Percentiles rank a stretch among this genome's conserved stretches.
These are phyloP conservation scores for Aotearoamyces nothofagi DNA, from an alignment of 2,329 filamentous ascomycete species.

Conservation along the genomic window DNA sequence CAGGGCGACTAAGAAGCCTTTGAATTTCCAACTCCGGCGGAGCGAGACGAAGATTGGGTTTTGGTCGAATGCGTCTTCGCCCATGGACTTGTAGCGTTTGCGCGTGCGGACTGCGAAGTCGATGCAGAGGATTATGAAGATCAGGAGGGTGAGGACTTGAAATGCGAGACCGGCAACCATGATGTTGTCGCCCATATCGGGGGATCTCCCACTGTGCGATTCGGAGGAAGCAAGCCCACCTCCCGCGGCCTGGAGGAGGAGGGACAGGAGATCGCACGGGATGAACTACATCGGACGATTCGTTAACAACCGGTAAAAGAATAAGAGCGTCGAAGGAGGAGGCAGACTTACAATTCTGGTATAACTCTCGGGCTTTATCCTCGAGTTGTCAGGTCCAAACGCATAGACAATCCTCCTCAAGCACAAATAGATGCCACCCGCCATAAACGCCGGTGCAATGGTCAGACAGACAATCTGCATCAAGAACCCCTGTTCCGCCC, in stretches of 20 bases:
- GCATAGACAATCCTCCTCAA: slow-evolving; percentile 32
- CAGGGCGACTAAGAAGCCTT: slow-evolving; percentile 38
- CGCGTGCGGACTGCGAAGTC: slow-evolving; percentile 32
- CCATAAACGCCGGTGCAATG: slow-evolving; percentile 48
- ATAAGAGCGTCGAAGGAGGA: slow-evolving; percentile 11
- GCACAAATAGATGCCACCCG: slow-evolving; percentile 48
- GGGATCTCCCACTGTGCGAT: slow-evolving; percentile 20
- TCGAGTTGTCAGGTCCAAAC: slow-evolving; percentile 32
- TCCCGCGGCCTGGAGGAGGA: slow-evolving; percentile 43
- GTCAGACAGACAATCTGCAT: slow-evolving; percentile 48
- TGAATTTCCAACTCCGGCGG: slow-evolving; percentile 29
- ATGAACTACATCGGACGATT: slow-evolving; percentile 33
- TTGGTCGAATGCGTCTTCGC: slow-evolving; percentile 23
- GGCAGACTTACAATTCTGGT: slow-evolving; percentile 29
- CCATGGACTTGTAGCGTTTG: slow-evolving; percentile 20
- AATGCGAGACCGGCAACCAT: slow-evolving; percentile 49
- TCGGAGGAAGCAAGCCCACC: slow-evolving; percentile 41
- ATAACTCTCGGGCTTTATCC: slow-evolving; percentile 29
- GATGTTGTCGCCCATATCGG: slow-evolving; percentile 36
- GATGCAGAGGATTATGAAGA: slow-evolving; percentile 34
- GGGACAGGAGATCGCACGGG: slow-evolving; percentile 43
- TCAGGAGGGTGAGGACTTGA: slow-evolving; percentile 40
- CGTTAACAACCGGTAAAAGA: slow-evolving; percentile 19
- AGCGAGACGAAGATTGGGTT: slow-evolving; percentile 21
- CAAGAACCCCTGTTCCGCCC: slow-evolving; percentile 29